Percentiles rank a stretch among this genome's conserved stretches.
phyloP scores from a whole-genome alignment of 2,329 filamentous ascomycete species.

The Aspergillus niger region DNA sequence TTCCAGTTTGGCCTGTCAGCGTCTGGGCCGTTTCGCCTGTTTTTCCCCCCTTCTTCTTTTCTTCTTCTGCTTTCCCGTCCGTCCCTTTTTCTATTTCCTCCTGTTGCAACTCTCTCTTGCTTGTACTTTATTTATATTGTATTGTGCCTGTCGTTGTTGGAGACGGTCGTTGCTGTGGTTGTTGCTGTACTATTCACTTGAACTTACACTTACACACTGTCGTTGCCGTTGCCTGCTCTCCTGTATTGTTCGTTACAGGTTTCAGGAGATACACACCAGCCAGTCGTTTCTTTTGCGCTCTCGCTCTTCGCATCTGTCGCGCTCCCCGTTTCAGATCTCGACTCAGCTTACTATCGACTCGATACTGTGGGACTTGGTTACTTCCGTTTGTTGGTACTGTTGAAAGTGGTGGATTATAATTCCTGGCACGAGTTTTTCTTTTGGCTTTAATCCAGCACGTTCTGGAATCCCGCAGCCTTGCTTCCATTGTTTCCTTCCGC shows the following conservation, averaged over 20 bases:
- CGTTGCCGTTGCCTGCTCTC: neutral
- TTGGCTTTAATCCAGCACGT: neutral
- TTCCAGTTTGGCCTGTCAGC: constrained; percentile 16
- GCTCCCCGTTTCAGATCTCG: neutral
- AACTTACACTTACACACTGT: neutral
- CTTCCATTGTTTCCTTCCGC: neutral
- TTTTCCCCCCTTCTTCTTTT: constrained; percentile 6
- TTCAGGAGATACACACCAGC: constrained; percentile 8
- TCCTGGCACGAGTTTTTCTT: neutral
- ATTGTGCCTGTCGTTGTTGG: constrained; percentile 7
- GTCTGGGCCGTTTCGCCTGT: constrained; percentile 12
- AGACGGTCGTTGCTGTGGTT: neutral
- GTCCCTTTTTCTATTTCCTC: neutral
- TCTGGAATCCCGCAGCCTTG: neutral
- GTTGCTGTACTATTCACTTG: neutral
- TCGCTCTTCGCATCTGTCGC: neutral
- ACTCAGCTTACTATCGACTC: neutral
- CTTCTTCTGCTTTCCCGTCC: neutral
- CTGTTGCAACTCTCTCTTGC: neutral
- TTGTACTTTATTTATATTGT: neutral
- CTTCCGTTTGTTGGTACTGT: neutral
- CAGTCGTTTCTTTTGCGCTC: neutral
- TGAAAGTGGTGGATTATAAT: neutral
- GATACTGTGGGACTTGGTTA: neutral
- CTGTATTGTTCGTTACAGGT: neutral